These are phyloP conservation scores for Cercospora beticola DNA, from an alignment of 2,329 filamentous ascomycete genomes.

Conservation along the genomic window DNA sequence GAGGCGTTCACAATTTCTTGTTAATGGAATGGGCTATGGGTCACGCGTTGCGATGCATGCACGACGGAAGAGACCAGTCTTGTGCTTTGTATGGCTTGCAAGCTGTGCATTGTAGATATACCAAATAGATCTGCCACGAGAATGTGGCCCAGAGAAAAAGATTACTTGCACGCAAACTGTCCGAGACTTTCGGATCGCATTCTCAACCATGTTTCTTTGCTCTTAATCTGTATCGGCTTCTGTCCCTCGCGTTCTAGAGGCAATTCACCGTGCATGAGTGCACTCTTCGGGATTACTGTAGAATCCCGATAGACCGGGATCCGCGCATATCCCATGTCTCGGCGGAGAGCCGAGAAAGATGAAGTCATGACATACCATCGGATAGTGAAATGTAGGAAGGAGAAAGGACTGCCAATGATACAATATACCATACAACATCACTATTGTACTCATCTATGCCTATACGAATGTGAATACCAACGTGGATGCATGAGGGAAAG, in stretches of 20 bases:
- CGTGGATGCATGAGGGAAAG: neutral
- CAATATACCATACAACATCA: neutral
- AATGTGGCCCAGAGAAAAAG: neutral
- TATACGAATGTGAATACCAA: neutral
- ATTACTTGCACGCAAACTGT: neutral
- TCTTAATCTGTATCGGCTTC: neutral
- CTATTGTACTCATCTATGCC: neutral
- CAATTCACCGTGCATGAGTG: no score
- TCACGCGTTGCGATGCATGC: neutral
- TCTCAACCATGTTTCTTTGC: neutral
- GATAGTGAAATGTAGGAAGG: neutral
- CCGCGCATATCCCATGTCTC: neutral
- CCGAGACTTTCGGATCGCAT: neutral
- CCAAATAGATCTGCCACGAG: neutral
- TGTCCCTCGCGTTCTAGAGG: no score
- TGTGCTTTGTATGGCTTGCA: neutral
- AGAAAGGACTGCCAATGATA: neutral
- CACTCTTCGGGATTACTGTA: neutral
- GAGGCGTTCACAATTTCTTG: neutral
- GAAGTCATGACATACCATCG: neutral
- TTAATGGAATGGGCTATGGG: neutral
- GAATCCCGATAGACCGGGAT: neutral
- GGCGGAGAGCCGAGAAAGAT: neutral
- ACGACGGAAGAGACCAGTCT: neutral
- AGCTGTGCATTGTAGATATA: neutral